phyloP scores from a whole-genome alignment of 768 basidiomycete species.

The Mycena pura region DNA sequence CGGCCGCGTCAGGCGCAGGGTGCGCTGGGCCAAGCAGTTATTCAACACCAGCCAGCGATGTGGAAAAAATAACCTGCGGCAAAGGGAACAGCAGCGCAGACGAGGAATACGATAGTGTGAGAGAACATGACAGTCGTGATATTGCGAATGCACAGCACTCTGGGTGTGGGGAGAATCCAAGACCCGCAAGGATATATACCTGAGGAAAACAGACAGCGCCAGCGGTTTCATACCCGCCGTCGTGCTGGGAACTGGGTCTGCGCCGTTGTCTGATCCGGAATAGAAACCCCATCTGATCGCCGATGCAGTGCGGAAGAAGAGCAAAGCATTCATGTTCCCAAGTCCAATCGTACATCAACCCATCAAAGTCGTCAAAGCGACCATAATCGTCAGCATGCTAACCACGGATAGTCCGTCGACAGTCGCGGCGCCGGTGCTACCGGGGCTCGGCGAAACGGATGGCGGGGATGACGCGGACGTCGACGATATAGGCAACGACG shows the following conservation, averaged over 20 bases:
- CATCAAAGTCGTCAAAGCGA: neutral
- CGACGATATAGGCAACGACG: neutral
- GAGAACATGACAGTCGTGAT: neutral
- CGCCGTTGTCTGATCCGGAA: no score
- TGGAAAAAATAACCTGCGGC: neutral
- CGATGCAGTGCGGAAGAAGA: no score
- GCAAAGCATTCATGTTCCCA: no score
- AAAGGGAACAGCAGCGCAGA: neutral
- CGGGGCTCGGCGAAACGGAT: neutral
- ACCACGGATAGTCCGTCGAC: neutral
- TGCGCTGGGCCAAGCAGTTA: neutral
- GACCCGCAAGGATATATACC: constrained; percentile 1
- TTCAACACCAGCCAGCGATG: no score
- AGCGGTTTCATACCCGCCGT: neutral
- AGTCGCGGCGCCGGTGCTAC: neutral
- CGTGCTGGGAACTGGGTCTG: neutral
- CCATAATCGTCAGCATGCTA: neutral
- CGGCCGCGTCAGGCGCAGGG: neutral
- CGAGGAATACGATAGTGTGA: neutral
- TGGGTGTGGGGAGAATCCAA: neutral
- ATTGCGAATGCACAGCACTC: neutral
- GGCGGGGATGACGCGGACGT: neutral
- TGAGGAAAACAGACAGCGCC: neutral
- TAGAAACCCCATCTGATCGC: no score
- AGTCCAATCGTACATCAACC: neutral